These are phyloP conservation scores for Cyberlindnera saturnus DNA, from an alignment of 805 yeast genomes.

Conservation along the genomic window DNA sequence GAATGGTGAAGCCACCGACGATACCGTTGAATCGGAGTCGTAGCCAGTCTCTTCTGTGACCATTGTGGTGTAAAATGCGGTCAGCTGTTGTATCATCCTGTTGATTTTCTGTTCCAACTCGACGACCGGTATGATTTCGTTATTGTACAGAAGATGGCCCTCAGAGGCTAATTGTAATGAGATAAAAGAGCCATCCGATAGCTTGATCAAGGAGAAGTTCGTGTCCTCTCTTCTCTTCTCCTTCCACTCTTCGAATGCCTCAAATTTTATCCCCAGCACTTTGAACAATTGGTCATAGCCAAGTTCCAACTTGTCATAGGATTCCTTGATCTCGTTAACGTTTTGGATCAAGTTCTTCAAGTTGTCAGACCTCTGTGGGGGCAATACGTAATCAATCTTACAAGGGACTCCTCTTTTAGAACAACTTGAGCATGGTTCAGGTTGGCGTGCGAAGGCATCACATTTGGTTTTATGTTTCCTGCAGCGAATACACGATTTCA, in stretches of 20 bases:
- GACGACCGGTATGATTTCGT: slow-evolving; percentile 8
- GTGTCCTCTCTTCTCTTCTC: neutral
- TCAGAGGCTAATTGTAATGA: slow-evolving; percentile 4
- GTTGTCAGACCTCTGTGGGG: slow-evolving; percentile 35
- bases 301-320: slow-evolving; percentile 7
- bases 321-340: slow-evolving; percentile 12
- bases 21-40: slow-evolving; percentile 4
- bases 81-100: slow-evolving; percentile 5
- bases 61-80: slow-evolving; percentile 2
- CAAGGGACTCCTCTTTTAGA: slow-evolving; percentile 45
- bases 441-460: slow-evolving; percentile 46
- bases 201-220: slow-evolving; percentile 7
- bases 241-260: slow-evolving; percentile 17
- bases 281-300: slow-evolving; percentile 10
- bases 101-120: slow-evolving; percentile 11
- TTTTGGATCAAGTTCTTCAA: slow-evolving; percentile 18
- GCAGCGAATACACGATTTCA: slow-evolving; percentile 59
- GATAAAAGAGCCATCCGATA: slow-evolving; percentile 8
- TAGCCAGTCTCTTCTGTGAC: slow-evolving; percentile 2
- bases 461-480: slow-evolving; percentile 63
- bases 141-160: slow-evolving; percentile 9
- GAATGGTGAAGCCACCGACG: slow-evolving; percentile 11
- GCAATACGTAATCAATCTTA: slow-evolving; percentile 47
- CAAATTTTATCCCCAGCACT: slow-evolving; percentile 10
- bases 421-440: slow-evolving; percentile 55